Conservation (phyloP, 2,329 filamentous ascomycete species). For the Zymoseptoria tritici region DNA sequence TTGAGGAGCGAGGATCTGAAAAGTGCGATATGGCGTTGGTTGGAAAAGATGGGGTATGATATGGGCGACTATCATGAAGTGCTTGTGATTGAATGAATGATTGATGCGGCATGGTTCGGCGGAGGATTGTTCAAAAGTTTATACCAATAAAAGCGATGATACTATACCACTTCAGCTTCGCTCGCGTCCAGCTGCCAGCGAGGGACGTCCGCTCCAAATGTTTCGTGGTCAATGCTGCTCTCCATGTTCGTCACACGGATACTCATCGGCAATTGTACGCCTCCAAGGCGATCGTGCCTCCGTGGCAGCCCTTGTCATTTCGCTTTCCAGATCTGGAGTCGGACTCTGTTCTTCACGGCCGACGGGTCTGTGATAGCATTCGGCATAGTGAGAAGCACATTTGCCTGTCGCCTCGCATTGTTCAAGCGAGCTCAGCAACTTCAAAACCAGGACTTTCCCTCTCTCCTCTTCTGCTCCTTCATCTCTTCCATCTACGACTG, state of each 20-base stretch:
- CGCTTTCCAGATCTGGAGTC: no score
- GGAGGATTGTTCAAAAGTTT: background rate
- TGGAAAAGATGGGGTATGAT: background rate
- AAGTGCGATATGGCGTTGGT: background rate
- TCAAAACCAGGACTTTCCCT: slow-evolving; percentile 27
- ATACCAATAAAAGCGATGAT: background rate
- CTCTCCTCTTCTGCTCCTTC: slow-evolving; percentile 39
- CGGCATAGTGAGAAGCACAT: no score
- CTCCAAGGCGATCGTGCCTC: no score
- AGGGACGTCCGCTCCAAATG: background rate
- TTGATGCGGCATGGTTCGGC: background rate
- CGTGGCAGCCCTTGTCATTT: no score
- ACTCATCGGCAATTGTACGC: no score
- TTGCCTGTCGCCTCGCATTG: no score
- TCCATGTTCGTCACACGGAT: no score
- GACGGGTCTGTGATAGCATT: no score
- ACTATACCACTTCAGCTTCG: background rate
- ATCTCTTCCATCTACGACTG: slow-evolving; percentile 37
- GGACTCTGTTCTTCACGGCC: no score
- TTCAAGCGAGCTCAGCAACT: background rate
- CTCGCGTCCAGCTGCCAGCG: background rate
- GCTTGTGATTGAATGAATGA: background rate
- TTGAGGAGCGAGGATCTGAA: background rate
- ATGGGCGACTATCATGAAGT: background rate
- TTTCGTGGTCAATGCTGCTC: background rate